Percentiles rank a stretch among this genome's conserved stretches.
Evolutionary conservation across 1,139 yeast genomes (phyloP).

Genomic region (Blastobotrys buckinghamii): DNA sequence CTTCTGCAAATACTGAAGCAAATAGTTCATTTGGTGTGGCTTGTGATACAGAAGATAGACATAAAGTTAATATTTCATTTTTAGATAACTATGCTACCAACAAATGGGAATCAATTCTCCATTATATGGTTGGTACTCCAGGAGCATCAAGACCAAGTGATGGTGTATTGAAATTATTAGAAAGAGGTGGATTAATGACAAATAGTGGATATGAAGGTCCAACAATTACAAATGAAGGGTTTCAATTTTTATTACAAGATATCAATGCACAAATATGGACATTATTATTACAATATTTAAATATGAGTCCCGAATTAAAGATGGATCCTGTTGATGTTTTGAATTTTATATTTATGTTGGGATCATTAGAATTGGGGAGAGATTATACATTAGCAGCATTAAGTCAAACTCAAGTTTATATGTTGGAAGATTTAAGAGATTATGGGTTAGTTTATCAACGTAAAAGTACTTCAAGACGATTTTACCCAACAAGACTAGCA

Average conservation of each 20-base stretch:
- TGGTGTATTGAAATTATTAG: conserved; percentile 35
- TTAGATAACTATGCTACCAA: conserved; percentile 75
- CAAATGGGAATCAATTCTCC: conserved; percentile 93
- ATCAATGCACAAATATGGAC: conserved; percentile 96
- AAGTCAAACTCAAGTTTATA: conserved; percentile 73
- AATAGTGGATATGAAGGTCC: conserved; percentile 42
- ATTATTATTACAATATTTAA: conserved; percentile 74
- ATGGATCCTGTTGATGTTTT: conserved; percentile 97
- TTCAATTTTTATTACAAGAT: conserved; percentile 88
- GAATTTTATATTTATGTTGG: conserved; percentile 87
- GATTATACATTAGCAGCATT: conserved; percentile 70
- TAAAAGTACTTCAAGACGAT: conserved; percentile 52
- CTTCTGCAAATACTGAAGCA: conserved; percentile 53
- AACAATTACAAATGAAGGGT: conserved; percentile 83
- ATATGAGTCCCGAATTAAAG: conserved; percentile 72
- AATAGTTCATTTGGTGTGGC: conserved; percentile 50
- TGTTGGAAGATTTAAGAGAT: conserved; percentile 86
- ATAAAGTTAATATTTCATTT: conserved; percentile 54
- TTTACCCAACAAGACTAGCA: conserved; percentile 88
- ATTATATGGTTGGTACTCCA: conserved; percentile 81
- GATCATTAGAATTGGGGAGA: conserved; percentile 85
- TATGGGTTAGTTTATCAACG: conserved; percentile 87
- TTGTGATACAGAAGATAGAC: conserved; percentile 44
- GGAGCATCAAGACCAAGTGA: conserved; percentile 47
- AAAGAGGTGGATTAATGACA: conserved; percentile 84